Evolutionary conservation across 2,329 filamentous ascomycete genomes (phyloP).

Genomic region (Nothomitra cinnamomea): DNA sequence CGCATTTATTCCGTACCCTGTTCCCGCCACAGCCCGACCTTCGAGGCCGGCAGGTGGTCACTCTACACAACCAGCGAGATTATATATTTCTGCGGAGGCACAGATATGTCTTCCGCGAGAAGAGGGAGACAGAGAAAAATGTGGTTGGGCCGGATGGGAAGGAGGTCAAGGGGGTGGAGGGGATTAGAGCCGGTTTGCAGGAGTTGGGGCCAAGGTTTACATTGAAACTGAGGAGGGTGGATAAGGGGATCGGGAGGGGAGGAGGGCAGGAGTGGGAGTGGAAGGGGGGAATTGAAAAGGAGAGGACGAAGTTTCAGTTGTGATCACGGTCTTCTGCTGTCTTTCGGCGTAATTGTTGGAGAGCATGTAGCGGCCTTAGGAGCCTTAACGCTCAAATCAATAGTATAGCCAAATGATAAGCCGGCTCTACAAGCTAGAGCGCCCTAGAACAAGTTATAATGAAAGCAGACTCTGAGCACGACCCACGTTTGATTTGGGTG

Average conservation of each 20-base stretch:
- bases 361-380: no score
- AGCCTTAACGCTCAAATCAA: no score
- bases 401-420: no score
- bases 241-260: conserved; percentile 4
- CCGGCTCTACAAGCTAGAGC: no score
- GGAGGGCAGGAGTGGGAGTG: conserved; percentile 6
- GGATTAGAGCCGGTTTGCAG: conserved; percentile 72
- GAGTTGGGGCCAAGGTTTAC: conserved; percentile 75
- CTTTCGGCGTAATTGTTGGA: no score
- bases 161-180: conserved; percentile 68
- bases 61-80: conserved; percentile 86
- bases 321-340: no score
- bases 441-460: no score
- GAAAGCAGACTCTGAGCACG: no score
- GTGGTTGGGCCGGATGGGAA: conserved; percentile 70
- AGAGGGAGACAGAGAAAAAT: conserved; percentile 70
- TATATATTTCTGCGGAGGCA: conserved; percentile 89
- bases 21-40: conserved; percentile 74
- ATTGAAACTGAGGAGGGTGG: conserved; percentile 45
- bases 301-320: conserved; percentile 7
- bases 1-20: conserved; percentile 63
- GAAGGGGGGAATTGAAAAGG: conserved; percentile 6
- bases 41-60: conserved; percentile 74
- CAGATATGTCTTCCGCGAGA: conserved; percentile 84
- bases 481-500: no score